These are phyloP conservation scores for Recurvomyces mirabilis DNA, from an alignment of 495 filamentous ascomycete genomes.

Conservation along the genomic window DNA sequence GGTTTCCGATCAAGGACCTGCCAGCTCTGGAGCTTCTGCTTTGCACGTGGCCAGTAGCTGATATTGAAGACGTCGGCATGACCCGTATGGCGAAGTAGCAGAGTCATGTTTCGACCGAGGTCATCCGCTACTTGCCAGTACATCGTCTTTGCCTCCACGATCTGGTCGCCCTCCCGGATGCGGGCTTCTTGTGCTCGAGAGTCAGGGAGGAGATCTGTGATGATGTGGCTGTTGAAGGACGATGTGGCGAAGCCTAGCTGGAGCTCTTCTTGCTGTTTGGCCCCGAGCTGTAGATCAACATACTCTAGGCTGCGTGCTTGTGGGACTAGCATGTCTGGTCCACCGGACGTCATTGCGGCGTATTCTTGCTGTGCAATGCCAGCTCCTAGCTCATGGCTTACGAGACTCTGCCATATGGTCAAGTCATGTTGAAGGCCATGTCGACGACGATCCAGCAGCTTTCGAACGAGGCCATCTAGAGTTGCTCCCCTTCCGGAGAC, in stretches of 20 bases:
- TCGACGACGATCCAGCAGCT: conserved; percentile 3
- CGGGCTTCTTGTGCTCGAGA: conserved; percentile 1
- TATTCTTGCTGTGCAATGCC: too few relatives aligned
- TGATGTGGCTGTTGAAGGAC: not conserved
- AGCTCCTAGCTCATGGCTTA: too few relatives aligned
- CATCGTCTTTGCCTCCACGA: not conserved
- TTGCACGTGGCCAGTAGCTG: conserved; percentile 2
- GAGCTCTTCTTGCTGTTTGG: not conserved
- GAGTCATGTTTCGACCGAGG: not conserved
- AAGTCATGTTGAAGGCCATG: too few relatives aligned
- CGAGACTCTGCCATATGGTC: too few relatives aligned
- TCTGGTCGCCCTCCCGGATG: not conserved
- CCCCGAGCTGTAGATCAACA: not conserved
- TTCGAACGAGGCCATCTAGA: not conserved
- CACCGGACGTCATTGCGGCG: too few relatives aligned
- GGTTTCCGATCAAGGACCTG: too few relatives aligned
- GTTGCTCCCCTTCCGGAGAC: not conserved
- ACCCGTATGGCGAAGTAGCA: not conserved
- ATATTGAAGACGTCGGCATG: not conserved
- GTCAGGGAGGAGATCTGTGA: not conserved
- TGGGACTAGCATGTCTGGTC: not conserved
- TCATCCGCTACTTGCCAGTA: conserved; percentile 5
- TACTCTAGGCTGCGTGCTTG: not conserved
- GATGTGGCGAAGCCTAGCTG: conserved; percentile 1
- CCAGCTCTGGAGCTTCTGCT: not conserved